Evolutionary conservation across 371 early-diverging fungal genomes (phyloP), one percentile per base, ranked within the genome.

Genomic region (Circinella minor): DNA sequence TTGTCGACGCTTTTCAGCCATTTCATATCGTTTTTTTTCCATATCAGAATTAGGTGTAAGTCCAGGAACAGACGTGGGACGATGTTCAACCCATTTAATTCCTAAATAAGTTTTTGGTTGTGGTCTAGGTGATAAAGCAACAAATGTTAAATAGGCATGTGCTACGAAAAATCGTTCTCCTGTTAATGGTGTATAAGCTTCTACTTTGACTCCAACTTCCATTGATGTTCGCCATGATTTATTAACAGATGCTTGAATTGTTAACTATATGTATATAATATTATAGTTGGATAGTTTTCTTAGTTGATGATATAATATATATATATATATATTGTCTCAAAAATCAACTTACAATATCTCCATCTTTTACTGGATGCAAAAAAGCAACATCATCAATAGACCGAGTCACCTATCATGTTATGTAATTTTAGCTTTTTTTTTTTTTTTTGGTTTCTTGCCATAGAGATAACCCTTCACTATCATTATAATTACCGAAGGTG

Each of bases 111-210:
- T 81, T 36, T 68, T 72, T 3, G 82, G 78, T 5, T 71, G 62
- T 4, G 77, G 77, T 36, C 76, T 62, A 18, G 84, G 81, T 8
- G 78, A 81, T 4, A 92, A 61, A 4, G 90, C 92, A 7, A 93
- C 91, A 86, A 93, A 93, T 0, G 92, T 93, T 36, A 93, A 74
- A 64, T 91, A 92, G 17, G 91, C 92, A 73, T 89, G 88, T 4
- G 81, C 93, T 69, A 79, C 92, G 89, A 81, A 90, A 54, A 82
- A 80, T 46, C 84, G 82, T 5, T 84, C 83, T 10, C 88, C 85
- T 1, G 91, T 83, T 36, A 87, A 71, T 4, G 89, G 83, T 27
- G 89, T 83, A 72, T 93, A 91, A 4, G 90, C 87, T 69, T 90
- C 90, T 39, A 93, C 91, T 60, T 88, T 82, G 48, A 92, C 91